These are phyloP conservation scores for Cardamine occulta DNA, from an alignment of 345 rosid genomes.

Conservation along the genomic window DNA sequence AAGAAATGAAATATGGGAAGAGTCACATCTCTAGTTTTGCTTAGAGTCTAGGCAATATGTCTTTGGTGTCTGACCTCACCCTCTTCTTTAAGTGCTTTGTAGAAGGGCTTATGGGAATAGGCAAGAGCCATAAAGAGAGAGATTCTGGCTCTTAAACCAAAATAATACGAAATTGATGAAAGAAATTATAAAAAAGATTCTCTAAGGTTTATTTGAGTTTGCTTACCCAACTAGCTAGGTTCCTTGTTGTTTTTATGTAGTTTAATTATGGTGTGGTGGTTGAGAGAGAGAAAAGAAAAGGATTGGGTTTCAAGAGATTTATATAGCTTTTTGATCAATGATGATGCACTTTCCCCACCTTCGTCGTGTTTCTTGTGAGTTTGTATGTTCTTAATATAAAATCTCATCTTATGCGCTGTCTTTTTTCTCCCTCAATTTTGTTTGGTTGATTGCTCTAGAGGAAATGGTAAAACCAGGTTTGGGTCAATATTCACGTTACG, in stretches of 20 bases:
- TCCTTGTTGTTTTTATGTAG: constrained; percentile 36
- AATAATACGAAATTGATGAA: constrained; percentile 23
- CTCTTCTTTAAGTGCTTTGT: constrained; percentile 36
- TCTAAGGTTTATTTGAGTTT: constrained; percentile 30
- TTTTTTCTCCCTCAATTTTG: neutral
- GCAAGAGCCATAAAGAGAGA: constrained; percentile 39
- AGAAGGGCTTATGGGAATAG: constrained; percentile 33
- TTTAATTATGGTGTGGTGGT: constrained; percentile 46
- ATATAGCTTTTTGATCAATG: constrained; percentile 36
- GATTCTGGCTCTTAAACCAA: constrained; percentile 32
- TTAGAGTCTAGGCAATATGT: constrained; percentile 42
- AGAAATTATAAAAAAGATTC: constrained; percentile 10
- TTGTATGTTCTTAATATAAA: neutral
- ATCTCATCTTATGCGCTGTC: neutral
- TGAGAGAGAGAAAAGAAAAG: constrained; percentile 24
- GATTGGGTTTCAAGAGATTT: constrained; percentile 24
- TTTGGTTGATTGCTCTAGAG: neutral
- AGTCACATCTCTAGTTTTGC: constrained; percentile 42
- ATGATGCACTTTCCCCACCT: constrained; percentile 42
- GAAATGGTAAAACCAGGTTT: neutral
- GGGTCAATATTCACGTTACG: neutral
- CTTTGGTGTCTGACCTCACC: constrained; percentile 34
- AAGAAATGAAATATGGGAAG: constrained; percentile 32
- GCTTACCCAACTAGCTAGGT: constrained; percentile 41
- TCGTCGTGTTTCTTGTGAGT: constrained; percentile 31